Base-by-base conservation (phyloP, 108 stramenopile genomes). In the Cyclostephanos invisitatus region DNA sequence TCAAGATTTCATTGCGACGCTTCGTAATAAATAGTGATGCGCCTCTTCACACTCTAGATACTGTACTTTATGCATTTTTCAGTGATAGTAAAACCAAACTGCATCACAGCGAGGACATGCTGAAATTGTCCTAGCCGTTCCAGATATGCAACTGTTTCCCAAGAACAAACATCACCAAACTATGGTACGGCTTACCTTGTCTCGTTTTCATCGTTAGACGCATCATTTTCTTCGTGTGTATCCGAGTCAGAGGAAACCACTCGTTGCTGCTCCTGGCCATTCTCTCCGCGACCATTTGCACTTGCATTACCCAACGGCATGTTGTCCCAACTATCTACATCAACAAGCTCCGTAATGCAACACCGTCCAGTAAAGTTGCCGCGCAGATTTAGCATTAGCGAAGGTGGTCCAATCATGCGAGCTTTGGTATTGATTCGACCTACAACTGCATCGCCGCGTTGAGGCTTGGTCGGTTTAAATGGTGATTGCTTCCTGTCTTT, bases 11-110 rank as follows among this genome's bases (percentile, higher is more conserved):
- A 94, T 94, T 78, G 87, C 74, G 83, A 86, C 90, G 72, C 63
- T 47, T 68, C 70, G 62, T 86, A 55, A 67, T 51, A 60, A 46
- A 57, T 49, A 17, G 35, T 54, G 68, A 75, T 58, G 67, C 63
- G 89, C 85, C 87, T 85, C 93, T 87, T 88, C 93, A 91, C 93
- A 94, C 88, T 67, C 85, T 69, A 68, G 86, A 80, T 69, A 75
- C 68, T 56, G 37, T 57, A 44, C 80, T 68, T 54, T 86, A 50
- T 90, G 80, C 79, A 83, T 83, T 64, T 48, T 50, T 36, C 75
- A 55, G 64, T 58, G 62, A 48, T 46, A 47, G 17, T 47, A 15
- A 65, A 25, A 64, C 37, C 56, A 67, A 69, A 58, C 55, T 57
- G 56, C 57, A 77, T 87, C 86, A 89, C 88, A 86, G 86, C 81